Conservation (phyloP, 164 flowering plant species). For the Taxillus chinensis region DNA sequence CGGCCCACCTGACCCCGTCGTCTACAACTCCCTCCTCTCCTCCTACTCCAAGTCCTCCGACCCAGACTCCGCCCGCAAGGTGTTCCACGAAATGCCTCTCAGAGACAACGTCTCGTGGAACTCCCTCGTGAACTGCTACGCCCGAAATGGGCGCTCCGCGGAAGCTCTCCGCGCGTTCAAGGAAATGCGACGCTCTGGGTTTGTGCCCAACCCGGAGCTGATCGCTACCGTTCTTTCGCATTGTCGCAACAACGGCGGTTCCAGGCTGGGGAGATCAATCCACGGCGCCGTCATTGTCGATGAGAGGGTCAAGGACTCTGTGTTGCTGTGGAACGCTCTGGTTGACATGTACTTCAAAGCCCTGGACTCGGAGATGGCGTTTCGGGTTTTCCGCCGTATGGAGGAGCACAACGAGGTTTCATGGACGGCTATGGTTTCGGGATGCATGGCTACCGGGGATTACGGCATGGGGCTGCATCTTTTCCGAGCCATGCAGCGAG, state of each 20-base stretch:
- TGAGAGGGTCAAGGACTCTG: conserved; percentile 19
- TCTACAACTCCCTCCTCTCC: conserved; percentile 45
- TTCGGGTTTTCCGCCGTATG: conserved; percentile 30
- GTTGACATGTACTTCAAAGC: conserved; percentile 43
- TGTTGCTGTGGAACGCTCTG: conserved; percentile 35
- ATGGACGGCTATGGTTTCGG: conserved; percentile 56
- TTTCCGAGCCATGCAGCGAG: conserved; percentile 43
- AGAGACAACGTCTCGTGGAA: conserved; percentile 47
- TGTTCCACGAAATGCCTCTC: conserved; percentile 48
- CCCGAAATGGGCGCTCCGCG: conserved; percentile 26
- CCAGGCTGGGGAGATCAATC: conserved; percentile 29
- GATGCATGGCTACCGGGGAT: conserved; percentile 24
- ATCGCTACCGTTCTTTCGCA: conserved; percentile 34
- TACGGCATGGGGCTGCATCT: conserved; percentile 23
- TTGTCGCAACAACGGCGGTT: conserved; percentile 15
- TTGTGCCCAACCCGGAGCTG: conserved; percentile 34
- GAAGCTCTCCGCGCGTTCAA: conserved; percentile 24
- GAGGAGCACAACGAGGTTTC: conserved; percentile 40
- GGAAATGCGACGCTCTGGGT: conserved; percentile 15
- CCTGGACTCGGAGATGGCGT: conserved; percentile 23
- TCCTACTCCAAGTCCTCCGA: conserved; percentile 35
- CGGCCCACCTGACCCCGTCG: conserved; percentile 22
- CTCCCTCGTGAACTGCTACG: conserved; percentile 39
- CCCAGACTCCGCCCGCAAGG: conserved; percentile 17
- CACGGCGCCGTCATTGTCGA: conserved; percentile 33